Percentiles rank a stretch among this genome's conserved stretches.
phyloP scores from a whole-genome alignment of 805 yeast species.

The Candida broadrunensis region DNA sequence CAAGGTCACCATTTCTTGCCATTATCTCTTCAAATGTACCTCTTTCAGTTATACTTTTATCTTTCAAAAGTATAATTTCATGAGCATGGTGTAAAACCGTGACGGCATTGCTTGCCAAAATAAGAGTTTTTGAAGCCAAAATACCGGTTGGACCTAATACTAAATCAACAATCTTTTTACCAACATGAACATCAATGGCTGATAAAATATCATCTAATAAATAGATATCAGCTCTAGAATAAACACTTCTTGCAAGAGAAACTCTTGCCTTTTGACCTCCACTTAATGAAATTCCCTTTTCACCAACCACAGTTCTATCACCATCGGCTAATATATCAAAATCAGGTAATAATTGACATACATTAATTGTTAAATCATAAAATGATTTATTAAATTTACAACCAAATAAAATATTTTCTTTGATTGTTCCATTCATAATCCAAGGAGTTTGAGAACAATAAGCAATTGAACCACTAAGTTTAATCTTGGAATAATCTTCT shows the following conservation, averaged over 20 bases:
- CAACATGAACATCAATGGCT: constrained; percentile 42
- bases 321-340: constrained; percentile 35
- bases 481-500: constrained; percentile 8
- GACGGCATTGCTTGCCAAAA: constrained; percentile 39
- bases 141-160: constrained; percentile 30
- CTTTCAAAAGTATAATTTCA: constrained; percentile 26
- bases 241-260: constrained; percentile 39
- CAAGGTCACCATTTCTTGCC: constrained; percentile 29
- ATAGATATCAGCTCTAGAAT: constrained; percentile 36
- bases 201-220: constrained; percentile 37
- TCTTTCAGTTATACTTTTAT: constrained; percentile 25
- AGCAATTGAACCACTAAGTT: constrained; percentile 29
- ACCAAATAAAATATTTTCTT: constrained; percentile 38
- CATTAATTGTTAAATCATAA: constrained; percentile 29
- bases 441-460: constrained; percentile 40
- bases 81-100: constrained; percentile 30
- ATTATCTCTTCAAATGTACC: constrained; percentile 50
- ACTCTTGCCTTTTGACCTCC: constrained; percentile 43
- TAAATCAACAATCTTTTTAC: constrained; percentile 27
- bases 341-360: constrained; percentile 35
- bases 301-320: constrained; percentile 38
- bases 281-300: constrained; percentile 39
- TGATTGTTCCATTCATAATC: constrained; percentile 37
- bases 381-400: constrained; percentile 24
- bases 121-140: constrained; percentile 28